Evolutionary conservation across 768 basidiomycete genomes (phyloP), one percentile per base, ranked within the genome.

Genomic region (Trametopsis cervina): DNA sequence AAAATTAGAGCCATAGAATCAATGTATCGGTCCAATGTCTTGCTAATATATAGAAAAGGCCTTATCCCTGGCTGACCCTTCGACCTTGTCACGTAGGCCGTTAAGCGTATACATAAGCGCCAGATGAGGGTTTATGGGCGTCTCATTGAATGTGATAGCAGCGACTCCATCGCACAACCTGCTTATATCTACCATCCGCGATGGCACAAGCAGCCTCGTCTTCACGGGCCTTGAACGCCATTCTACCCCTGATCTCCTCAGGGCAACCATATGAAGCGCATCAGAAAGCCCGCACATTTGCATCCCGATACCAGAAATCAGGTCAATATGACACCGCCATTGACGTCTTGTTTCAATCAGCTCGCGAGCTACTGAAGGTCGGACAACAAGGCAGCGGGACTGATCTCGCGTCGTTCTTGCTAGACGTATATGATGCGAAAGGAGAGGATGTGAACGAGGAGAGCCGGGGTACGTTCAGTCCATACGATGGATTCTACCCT

Each of bases 231-330:
- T 70, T 91, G 11, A 79, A 77, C 52, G 86, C 85, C 9, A 89
- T 87, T 55, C 69, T 85, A 49, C 89, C 81, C 10, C 76, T 83
- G 42, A 84, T 93, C 43, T 64, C 75, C 4, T 71, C 73, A 9
- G 78, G 83, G 9, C 89, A 92, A 27, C 66, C 76, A 12, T 96
- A 96, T 64, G 90, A 93, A 52, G 94, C 94, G 0, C 95, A 97
- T 58, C 94, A 97, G 66, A 97, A 97, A 67, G 91, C 93, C 9
- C 80, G 95, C 22, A 97, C 94, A 15, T 96, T 95, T 55, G 91
- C 91, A 4, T 83, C 93, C 3, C 77, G 94, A 57, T 90, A 90
- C 63, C 72, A 75, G 43, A 91, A 92, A 70, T 78, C 88, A 2
- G 73, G 72, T 2, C 85, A 94, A 56, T 83, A 85, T 60, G 83